Conservation (phyloP, 371 early-diverging fungal genomes). For the Encephalitozoon romaleae region DNA sequence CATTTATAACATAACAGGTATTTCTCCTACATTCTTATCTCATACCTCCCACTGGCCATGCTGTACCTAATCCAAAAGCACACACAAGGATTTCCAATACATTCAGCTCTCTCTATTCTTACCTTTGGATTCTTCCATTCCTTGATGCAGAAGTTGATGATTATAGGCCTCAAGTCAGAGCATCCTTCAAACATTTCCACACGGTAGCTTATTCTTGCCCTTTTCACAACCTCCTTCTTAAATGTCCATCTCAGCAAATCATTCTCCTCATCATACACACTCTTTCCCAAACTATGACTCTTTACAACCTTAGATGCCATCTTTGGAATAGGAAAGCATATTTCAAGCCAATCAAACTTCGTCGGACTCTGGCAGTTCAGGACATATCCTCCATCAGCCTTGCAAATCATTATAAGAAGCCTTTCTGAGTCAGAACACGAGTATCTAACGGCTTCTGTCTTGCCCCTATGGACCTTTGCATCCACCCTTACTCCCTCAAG, state of each 20-base stretch:
- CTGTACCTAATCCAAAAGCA: conserved; percentile 23
- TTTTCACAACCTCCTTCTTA: neutral
- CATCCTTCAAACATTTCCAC: neutral
- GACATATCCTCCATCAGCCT: neutral
- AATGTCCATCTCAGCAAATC: neutral
- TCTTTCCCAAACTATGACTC: neutral
- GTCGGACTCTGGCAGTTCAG: neutral
- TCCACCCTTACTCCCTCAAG: neutral
- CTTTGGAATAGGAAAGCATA: neutral
- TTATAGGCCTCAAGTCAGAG: neutral
- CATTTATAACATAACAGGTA: no score
- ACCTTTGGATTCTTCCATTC: neutral
- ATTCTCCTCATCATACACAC: neutral
- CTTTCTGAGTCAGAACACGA: neutral
- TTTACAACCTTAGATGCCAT: conserved; percentile 2
- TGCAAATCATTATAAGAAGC: neutral
- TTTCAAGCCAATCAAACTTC: neutral
- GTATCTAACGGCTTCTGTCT: neutral
- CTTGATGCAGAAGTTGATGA: neutral
- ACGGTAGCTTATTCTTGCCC: neutral
- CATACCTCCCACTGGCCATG: neutral
- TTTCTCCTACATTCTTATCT: neutral
- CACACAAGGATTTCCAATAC: conserved; percentile 3
- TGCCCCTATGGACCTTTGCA: neutral
- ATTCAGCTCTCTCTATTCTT: conserved; percentile 28